Percentiles rank a stretch among this genome's conserved stretches.
phyloP scores from a whole-genome alignment of 2,329 filamentous ascomycete species.

The Fusarium falciforme region DNA sequence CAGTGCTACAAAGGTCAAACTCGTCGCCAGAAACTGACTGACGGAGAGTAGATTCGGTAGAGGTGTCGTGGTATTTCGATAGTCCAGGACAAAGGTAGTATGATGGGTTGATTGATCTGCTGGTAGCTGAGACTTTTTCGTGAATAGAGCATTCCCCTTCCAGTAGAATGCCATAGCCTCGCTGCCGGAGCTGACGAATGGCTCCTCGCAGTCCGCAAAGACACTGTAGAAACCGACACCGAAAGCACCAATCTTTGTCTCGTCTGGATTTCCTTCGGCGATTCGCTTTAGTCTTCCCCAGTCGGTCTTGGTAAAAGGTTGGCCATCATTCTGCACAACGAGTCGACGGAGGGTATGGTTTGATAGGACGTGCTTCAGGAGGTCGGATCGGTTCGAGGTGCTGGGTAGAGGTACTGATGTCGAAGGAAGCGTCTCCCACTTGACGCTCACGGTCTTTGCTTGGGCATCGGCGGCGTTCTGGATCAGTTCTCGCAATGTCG shows the following conservation, averaged over 20 bases:
- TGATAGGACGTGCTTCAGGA: slow-evolving; percentile 84
- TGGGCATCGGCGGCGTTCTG: slow-evolving; percentile 99
- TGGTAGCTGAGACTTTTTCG: slow-evolving; percentile 82
- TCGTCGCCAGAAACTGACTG: slow-evolving; percentile 92
- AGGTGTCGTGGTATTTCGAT: slow-evolving; percentile 87
- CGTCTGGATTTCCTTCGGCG: slow-evolving; percentile 98
- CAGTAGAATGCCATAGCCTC: slow-evolving; percentile 99
- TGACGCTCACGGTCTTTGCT: slow-evolving; percentile 88
- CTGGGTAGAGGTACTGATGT: slow-evolving; percentile 76
- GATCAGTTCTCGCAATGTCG: slow-evolving; percentile 88
- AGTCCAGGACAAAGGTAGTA: slow-evolving; percentile 95
- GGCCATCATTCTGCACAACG: slow-evolving; percentile 93
- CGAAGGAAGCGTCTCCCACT: slow-evolving; percentile 91
- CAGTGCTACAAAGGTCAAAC: slow-evolving; percentile 93
- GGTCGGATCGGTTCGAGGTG: slow-evolving; percentile 73
- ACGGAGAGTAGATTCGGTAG: slow-evolving; percentile 88
- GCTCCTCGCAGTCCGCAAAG: slow-evolving; percentile 97
- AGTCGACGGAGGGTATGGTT: slow-evolving; percentile 89
- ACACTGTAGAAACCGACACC: slow-evolving; percentile 99
- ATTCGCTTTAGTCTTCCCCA: slow-evolving; percentile 96
- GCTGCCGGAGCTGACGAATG: slow-evolving; percentile 91
- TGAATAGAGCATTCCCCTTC: slow-evolving; percentile 98
- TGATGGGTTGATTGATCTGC: slow-evolving; percentile 73
- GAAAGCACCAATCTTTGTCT: slow-evolving; percentile 98
- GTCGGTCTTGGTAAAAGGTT: slow-evolving; percentile 88